Evolutionary conservation across 1,284 basidiomycete species (phyloP), one percentile per base, ranked within the genome.

Genomic region (Cerioporus squamosus): DNA sequence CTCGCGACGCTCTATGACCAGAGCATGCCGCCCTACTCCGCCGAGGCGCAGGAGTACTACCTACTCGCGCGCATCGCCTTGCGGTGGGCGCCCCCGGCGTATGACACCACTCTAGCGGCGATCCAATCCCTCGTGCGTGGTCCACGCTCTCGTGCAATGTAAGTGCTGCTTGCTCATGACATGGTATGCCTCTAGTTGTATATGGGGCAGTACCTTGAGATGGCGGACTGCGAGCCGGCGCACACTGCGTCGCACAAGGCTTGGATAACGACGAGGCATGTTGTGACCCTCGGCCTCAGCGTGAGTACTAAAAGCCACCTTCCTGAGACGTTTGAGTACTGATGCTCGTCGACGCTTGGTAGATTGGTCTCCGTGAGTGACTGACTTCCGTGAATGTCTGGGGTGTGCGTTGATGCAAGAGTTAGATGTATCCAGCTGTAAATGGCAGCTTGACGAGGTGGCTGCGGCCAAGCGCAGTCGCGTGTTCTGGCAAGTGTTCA

Each of bases 281-380:
- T 81, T 0, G 79, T 83, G 33, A 78, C 83, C 57, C 69, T 87
- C 40, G 82, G 79, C 17, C 77, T 82, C 51, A 81, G 81, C 69
- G 87, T 89, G 64, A 66, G 78, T 49, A 22, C 10, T 36, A 7
- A 2, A 24, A 14, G 22, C 57, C 10, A 60, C 10, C 51, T 38
- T 22, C 15, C 14, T 14, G 5, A 51, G 31, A n/a, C 5, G 9
- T 22, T 47, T 5, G 40, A 48, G 43, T 44, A 52, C 22, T 24
- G 8, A 17, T 2, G 2, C 2, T 5, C 36, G 5, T n/a, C 20
- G 7, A 9, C 23, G 7, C 24, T 36, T 5, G 15, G 2, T 31
- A 90, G 88, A 83, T 88, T 65, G 88, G 87, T 33, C 74, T 90
- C 42, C 86, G 88, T 90, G 69, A 59, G 83, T 45, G 53, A 14